These are phyloP conservation scores for Glomus cerebriforme DNA, from an alignment of 192 early-diverging fungal genomes.

Conservation along the genomic window DNA sequence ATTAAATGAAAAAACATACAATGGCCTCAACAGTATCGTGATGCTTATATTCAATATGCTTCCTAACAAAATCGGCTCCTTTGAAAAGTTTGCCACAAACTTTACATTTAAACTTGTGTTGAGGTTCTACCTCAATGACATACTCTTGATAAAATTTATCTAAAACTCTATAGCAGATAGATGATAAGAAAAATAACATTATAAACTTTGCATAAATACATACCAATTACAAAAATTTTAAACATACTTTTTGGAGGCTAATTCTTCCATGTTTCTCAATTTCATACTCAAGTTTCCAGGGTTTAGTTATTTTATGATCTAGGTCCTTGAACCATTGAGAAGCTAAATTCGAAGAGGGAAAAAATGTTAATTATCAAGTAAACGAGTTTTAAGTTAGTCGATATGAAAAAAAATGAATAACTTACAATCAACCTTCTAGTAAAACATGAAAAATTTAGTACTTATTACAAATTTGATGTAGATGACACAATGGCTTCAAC, in stretches of 20 bases:
- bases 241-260: slow-evolving; percentile 49
- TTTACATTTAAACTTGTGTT: slow-evolving; percentile 86
- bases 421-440: too few species aligned
- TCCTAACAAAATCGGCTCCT: slow-evolving; percentile 90
- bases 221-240: too few species aligned
- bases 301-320: slow-evolving; percentile 47
- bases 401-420: too few species aligned
- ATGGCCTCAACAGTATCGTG: slow-evolving; percentile 65
- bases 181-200: neutral
- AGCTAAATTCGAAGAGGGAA: too few species aligned
- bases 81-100: slow-evolving; percentile 95
- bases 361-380: too few species aligned
- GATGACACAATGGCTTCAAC: slow-evolving; percentile 57
- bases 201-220: neutral
- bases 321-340: too few species aligned
- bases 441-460: neutral
- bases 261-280: slow-evolving; percentile 55
- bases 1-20: slow-evolving; percentile 26
- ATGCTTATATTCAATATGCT: slow-evolving; percentile 93
- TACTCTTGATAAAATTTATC: slow-evolving; percentile 26
- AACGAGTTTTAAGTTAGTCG: too few species aligned
- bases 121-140: slow-evolving; percentile 65
- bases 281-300: slow-evolving; percentile 42
- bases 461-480: neutral
- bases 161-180: neutral